phyloP scores from a whole-genome alignment of 2,329 filamentous ascomycete genomes.

The Magnaporthales sp. region DNA sequence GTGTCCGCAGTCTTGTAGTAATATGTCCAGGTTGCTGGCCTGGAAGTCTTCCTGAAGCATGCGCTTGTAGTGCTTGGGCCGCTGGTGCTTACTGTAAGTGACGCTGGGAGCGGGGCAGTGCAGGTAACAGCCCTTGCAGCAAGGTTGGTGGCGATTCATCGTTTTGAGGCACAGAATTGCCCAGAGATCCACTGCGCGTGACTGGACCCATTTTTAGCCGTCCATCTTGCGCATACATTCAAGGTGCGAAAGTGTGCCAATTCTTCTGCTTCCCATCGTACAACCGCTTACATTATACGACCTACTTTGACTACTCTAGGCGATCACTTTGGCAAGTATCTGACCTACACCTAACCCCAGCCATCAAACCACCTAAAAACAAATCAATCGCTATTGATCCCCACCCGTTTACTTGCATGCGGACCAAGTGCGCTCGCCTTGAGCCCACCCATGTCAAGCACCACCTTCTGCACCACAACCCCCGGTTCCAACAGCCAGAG shows the following conservation, averaged over 20 bases:
- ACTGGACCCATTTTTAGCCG: neutral
- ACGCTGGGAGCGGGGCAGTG: neutral
- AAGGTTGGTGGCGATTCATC: neutral
- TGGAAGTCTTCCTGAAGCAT: neutral
- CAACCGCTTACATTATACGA: too few species aligned
- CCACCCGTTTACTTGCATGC: conserved; percentile 15
- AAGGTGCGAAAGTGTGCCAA: too few species aligned
- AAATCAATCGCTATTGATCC: neutral
- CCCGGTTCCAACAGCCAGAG: conserved; percentile 21
- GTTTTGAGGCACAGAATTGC: neutral
- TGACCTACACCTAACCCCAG: neutral
- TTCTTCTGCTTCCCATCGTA: too few species aligned
- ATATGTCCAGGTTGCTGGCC: neutral
- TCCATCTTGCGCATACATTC: neutral
- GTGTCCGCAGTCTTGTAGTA: neutral
- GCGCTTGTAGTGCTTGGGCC: neutral
- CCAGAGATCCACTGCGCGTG: neutral
- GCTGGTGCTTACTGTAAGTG: neutral
- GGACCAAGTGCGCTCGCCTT: conserved; percentile 20
- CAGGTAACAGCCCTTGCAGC: neutral
- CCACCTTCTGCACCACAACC: conserved; percentile 22
- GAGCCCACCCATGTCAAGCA: conserved; percentile 20
- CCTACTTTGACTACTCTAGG: neutral
- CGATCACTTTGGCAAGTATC: neutral
- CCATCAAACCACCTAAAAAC: neutral